Evolutionary conservation across 176 grass and related monocot genomes (phyloP).

Genomic region (Bromus sterilis): DNA sequence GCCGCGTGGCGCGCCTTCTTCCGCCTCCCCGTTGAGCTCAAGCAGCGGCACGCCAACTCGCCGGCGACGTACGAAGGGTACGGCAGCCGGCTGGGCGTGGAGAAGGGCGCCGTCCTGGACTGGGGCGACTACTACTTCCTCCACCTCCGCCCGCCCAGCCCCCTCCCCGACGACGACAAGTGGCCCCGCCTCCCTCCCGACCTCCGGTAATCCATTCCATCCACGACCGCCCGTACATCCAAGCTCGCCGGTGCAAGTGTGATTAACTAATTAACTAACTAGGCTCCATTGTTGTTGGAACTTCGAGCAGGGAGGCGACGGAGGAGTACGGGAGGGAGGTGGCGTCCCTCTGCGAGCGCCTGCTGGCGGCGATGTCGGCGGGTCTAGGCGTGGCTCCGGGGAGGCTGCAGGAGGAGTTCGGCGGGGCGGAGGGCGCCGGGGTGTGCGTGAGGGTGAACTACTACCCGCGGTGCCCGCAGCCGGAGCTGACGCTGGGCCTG

Average conservation of each 20-base stretch:
- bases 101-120: conserved; percentile 59
- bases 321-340: conserved; percentile 59
- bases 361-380: conserved; percentile 45
- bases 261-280: no score
- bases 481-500: conserved; percentile 65
- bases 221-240: background rate
- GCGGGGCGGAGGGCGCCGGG: conserved; percentile 27
- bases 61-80: conserved; percentile 84
- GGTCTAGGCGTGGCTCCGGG: conserved; percentile 21
- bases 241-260: background rate
- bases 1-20: conserved; percentile 67
- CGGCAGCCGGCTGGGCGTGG: conserved; percentile 73
- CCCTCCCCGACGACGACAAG: background rate
- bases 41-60: conserved; percentile 71
- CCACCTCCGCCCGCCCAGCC: conserved; percentile 42
- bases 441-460: conserved; percentile 75
- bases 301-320: conserved; percentile 30
- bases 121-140: conserved; percentile 97
- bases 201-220: conserved; percentile 51
- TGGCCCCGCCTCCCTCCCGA: conserved; percentile 29
- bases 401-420: conserved; percentile 51
- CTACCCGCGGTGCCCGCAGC: conserved; percentile 90
- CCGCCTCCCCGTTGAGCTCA: conserved; percentile 46
- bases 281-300: background rate
- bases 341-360: conserved; percentile 34